These are phyloP conservation scores for Neonectria hederae DNA, from an alignment of 2,329 filamentous ascomycete genomes.

Conservation along the genomic window DNA sequence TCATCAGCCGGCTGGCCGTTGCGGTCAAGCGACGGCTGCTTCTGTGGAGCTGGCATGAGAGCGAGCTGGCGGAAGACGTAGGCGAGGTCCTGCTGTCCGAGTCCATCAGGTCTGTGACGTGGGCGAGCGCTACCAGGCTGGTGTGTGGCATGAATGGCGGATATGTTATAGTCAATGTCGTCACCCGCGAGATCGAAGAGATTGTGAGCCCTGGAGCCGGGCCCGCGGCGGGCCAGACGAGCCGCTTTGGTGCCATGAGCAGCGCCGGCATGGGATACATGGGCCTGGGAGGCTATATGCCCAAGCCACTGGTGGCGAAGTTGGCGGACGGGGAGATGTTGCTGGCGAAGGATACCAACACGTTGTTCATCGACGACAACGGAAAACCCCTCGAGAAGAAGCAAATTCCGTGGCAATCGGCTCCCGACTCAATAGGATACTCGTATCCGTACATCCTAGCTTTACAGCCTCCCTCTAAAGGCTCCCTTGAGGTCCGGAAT, in stretches of 20 bases:
- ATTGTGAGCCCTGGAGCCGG: slow-evolving; percentile 81
- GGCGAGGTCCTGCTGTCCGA: slow-evolving; percentile 83
- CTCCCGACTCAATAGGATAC: slow-evolving; percentile 92
- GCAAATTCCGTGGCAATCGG: slow-evolving; percentile 90
- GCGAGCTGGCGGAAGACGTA: slow-evolving; percentile 80
- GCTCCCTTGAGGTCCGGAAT: slow-evolving; percentile 88
- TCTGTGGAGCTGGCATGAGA: slow-evolving; percentile 96
- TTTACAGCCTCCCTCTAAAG: slow-evolving; percentile 83
- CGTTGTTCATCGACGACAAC: slow-evolving; percentile 85
- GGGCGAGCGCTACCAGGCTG: slow-evolving; percentile 87
- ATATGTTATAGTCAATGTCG: slow-evolving; percentile 88
- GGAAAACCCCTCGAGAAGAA: slow-evolving; percentile 84
- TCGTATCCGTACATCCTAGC: slow-evolving; percentile 96
- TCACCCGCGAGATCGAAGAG: slow-evolving; percentile 77
- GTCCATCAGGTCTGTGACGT: slow-evolving; percentile 87
- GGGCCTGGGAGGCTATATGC: slow-evolving; percentile 90
- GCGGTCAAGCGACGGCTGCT: slow-evolving; percentile 91
- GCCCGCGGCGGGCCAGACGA: slow-evolving; percentile 69
- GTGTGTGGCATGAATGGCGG: slow-evolving; percentile 91
- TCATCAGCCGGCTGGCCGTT: slow-evolving; percentile 90
- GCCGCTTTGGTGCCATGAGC: slow-evolving; percentile 83
- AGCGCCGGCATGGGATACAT: slow-evolving; percentile 96
- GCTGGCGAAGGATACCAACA: slow-evolving; percentile 97
- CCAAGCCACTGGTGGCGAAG: slow-evolving; percentile 86
- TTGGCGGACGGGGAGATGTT: slow-evolving; percentile 85